Evolutionary conservation across 2,329 filamentous ascomycete genomes (phyloP), one percentile per base, ranked within the genome.

Genomic region (Colletotrichum chrysophilum): DNA sequence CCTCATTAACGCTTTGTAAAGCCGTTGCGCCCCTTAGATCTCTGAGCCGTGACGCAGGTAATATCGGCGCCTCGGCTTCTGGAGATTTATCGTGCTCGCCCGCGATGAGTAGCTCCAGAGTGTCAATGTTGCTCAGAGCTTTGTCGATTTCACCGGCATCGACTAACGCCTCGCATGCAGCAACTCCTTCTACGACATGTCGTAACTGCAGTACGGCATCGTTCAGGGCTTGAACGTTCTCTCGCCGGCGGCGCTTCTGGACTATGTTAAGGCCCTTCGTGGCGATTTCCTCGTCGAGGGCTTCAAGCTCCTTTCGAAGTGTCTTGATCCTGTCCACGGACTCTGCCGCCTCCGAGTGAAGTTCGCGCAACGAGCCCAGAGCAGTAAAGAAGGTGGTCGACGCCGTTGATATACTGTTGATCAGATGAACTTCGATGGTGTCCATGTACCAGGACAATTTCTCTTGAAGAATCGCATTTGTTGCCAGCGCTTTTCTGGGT

Each of bases 361-460:
- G 88, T 82, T 98, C 95, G 78, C 95, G 94, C 38, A 99, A 87
- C 1, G 96, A 98, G 1, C 97, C 96, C 1, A 99, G 88, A 0
- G 97, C 97, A 0, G 96, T 96, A 81, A 99, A 99, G 84, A 99
- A 99, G 0, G 96, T 98, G 1, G 95, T 96, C 0, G 97, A 98
- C 2, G 97, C 97, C 0, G 95, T 96, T 4, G 96, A 98, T 77
- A 99, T 99, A 0, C 96, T 98, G 36, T 95, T 95, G 79, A 99
- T 98, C 9, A 99, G 88, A 83, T 99, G 97, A 70, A 99, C 95
- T 83, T 99, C 97, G 26, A 99, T 96, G 0, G 97, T 99, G 83
- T 99, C 97, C 96, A 99, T 98, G 84, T 99, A 99, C 97, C 97
- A 99, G 1, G 97, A 98, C 14, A 99, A 88, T 85, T 99, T 99